Evolutionary conservation across 225 moss, liverwort and hornwort genomes (phyloP), one percentile per base, ranked within the genome.

Genomic region (Rhytidiadelphus loreus): DNA sequence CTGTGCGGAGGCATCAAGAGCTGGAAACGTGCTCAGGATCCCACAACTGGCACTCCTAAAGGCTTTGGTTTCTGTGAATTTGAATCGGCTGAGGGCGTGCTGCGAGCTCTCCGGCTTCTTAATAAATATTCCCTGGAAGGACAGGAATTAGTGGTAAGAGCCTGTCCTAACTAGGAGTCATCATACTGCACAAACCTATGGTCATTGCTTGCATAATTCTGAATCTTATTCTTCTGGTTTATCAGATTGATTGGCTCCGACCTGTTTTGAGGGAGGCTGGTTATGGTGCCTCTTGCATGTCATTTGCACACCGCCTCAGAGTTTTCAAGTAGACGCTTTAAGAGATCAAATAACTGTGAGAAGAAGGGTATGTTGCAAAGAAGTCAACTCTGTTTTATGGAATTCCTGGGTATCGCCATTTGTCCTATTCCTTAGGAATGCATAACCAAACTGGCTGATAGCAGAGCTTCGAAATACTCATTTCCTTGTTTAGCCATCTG

Each of bases 11-110:
- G 90, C 30, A 97, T 98, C 80, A 98, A 96, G 91, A 97, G 95
- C 92, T 98, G 98, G 98, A 98, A 98, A 94, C 96, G 98, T 90
- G 98, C 98, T 68, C 98, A 98, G 86, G 98, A 98, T 92, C 98
- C 98, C 81, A 97, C 98, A 33, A 97, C 94, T 88, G 98, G 98
- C 61, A 94, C 95, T 71, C 96, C 98, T 11, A 98, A 98, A 89
- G 98, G 98, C 80, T 98, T 98, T 92, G 98, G 98, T 56, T 98
- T 98, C 88, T 98, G 98, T 80, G 98, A 98, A 84, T 98, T 98
- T 86, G 98, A 98, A 60, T 96, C 96, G 65, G 98, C 98, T 33
- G 98, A 98, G 91, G 98, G 98, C 87, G 98, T 98, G 82, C 95
- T 98, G 69, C 94, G 98, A 85, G 98, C 97, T 50, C 94, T 98